Base-by-base conservation (phyloP, 352 stramenopile species). In the Nothophytophthora sp. region DNA sequence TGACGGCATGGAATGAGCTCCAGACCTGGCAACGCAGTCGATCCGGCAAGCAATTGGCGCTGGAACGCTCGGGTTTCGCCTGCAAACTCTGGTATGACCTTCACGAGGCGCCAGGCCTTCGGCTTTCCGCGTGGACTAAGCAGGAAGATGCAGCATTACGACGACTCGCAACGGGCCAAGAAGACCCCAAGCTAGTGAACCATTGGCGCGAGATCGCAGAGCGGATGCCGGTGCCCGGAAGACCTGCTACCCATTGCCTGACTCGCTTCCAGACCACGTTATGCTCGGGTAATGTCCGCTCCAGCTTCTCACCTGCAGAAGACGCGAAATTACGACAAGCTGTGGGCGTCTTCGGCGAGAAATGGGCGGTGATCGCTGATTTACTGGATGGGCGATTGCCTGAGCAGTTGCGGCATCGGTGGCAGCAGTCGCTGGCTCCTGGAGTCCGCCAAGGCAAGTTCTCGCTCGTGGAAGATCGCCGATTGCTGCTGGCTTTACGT, bases 41-140 rank as follows among this genome's bases (percentile, higher is more conserved):
- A 36, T 59, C 60, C 30, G 55, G 50, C 13, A 55, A 28, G n/a
- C 54, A 73, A n/a, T 23, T 57, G 11, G 55, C 66, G 11, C 76
- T 90, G 45, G 73, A 86, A 25, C 73, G 81, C 23, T 76, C 81
- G 3, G 67, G 74, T 2, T 91, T 89, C 43, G 67, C 76, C 25
- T 91, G 81, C 37, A 88, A 88, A 37, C 49, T 88, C n/a, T 82
- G 76, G 53, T 91, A 75, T 56, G 76, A 90, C 15, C 59, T 91
- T 29, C 73, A 90, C 37, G 81, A 90, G 13, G 71, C 78, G 19
- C 76, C 81, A 4, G 64, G 42, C 3, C 29, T 88, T 32, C 70
- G 81, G 20, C 63, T 81, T 2, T 55, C 63, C 13, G 69, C 76
- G 5, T 86, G 76, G 76, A 85, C 73, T 0, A 84, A 84, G 39